Conservation (phyloP, 257 asterid genomes). For the Solanum paucissectum region DNA sequence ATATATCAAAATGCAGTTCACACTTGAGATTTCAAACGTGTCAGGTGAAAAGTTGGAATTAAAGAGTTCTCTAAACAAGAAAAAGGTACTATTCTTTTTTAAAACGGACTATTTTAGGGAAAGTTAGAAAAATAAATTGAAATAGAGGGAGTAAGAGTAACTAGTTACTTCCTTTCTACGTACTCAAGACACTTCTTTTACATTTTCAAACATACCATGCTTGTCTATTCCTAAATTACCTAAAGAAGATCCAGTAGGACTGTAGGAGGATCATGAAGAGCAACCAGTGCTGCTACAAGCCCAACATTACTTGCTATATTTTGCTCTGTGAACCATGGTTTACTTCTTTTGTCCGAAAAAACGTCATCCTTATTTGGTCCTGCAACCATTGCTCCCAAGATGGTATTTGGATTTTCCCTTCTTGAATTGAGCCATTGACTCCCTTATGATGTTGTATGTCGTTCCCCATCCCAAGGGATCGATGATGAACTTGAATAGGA, state of each 20-base stretch:
- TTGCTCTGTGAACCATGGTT: slow-evolving; percentile 37
- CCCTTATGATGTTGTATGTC: slow-evolving; percentile 29
- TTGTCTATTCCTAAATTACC: slow-evolving; percentile 35
- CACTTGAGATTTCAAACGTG: too few species aligned
- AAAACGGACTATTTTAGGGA: not conserved
- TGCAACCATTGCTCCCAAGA: slow-evolving; percentile 46
- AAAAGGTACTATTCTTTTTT: not conserved
- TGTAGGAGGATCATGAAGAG: slow-evolving; percentile 35
- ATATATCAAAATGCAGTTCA: too few species aligned
- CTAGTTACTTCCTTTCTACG: not conserved
- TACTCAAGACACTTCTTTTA: not conserved
- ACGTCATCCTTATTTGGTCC: slow-evolving; percentile 37
- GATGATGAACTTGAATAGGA: slow-evolving; percentile 43
- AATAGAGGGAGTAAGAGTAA: not conserved
- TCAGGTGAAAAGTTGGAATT: too few species aligned
- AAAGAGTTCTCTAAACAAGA: not conserved
- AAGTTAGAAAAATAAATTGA: not conserved
- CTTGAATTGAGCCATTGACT: slow-evolving; percentile 16
- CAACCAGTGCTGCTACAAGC: slow-evolving; percentile 43
- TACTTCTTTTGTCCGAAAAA: slow-evolving; percentile 29
- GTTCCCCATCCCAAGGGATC: slow-evolving; percentile 32
- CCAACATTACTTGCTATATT: slow-evolving; percentile 46
- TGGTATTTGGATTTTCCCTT: slow-evolving; percentile 27
- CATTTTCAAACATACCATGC: slow-evolving; percentile 33
- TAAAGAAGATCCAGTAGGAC: slow-evolving; percentile 6